These are phyloP conservation scores for Mycena sp. DNA, from an alignment of 1,284 basidiomycete species.

Conservation along the genomic window DNA sequence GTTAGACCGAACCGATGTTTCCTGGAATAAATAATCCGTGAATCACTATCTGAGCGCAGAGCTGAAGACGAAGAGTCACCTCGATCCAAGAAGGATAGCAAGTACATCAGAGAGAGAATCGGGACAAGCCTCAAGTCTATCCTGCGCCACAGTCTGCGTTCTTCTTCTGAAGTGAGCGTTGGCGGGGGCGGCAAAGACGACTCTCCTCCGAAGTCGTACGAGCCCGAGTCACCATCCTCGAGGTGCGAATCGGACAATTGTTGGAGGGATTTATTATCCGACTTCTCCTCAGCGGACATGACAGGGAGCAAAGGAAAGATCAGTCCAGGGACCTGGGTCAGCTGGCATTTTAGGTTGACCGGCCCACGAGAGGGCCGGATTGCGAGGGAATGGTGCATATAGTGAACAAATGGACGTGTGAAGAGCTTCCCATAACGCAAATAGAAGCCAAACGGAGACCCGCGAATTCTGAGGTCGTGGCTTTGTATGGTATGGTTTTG, in stretches of 20 bases:
- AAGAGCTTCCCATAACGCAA: neutral
- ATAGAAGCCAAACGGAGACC: neutral
- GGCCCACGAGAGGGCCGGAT: neutral
- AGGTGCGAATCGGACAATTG: too few species aligned
- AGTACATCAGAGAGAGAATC: slow-evolving; percentile 70
- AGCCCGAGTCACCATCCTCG: neutral
- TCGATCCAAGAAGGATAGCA: slow-evolving; percentile 73
- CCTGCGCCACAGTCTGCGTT: slow-evolving; percentile 69
- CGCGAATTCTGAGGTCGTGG: neutral
- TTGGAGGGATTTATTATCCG: too few species aligned
- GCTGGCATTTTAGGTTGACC: slow-evolving; percentile 1
- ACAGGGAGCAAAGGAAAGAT: too few species aligned
- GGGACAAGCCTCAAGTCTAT: slow-evolving; percentile 58
- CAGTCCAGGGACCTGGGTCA: neutral
- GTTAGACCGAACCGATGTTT: slow-evolving; percentile 58
- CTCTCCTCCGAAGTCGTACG: slow-evolving; percentile 25
- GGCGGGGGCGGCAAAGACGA: slow-evolving; percentile 25
- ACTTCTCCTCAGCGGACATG: too few species aligned
- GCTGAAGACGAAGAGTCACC: slow-evolving; percentile 42
- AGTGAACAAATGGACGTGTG: neutral
- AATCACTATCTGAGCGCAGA: neutral
- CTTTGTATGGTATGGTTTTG: too few species aligned
- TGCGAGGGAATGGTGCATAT: neutral
- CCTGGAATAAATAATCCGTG: slow-evolving; percentile 45
- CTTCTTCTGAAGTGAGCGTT: slow-evolving; percentile 57